Conservation (phyloP, 352 stramenopile species). For the Albugo laibachii region DNA sequence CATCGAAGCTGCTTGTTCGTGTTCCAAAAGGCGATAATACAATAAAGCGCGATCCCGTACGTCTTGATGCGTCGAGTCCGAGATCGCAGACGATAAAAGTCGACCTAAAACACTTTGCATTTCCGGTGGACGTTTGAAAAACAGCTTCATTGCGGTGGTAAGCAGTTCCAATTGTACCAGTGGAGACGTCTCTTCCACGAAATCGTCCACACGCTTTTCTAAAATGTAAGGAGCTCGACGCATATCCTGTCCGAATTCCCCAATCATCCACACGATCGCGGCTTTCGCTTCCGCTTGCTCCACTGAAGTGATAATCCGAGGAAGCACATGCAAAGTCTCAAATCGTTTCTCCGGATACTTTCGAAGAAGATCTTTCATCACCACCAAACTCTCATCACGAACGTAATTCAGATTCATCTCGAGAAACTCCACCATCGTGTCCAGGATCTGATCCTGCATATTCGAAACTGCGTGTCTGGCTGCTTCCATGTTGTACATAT, state of each 20-base stretch:
- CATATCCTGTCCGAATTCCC: conserved; percentile 89
- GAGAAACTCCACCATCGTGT: conserved; percentile 92
- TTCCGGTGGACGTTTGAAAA: conserved; percentile 96
- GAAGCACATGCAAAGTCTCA: conserved; percentile 76
- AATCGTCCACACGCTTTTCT: conserved; percentile 89
- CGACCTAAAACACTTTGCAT: conserved; percentile 94
- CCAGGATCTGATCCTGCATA: conserved; percentile 75
- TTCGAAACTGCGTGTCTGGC: conserved; percentile 37
- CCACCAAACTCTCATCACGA: conserved; percentile 88
- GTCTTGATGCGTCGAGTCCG: conserved; percentile 90
- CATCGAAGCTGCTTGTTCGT: conserved; percentile 82
- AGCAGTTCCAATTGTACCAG: conserved; percentile 89
- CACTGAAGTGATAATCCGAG: conserved; percentile 51
- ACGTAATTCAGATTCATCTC: conserved; percentile 95
- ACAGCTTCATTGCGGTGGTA: conserved; percentile 92
- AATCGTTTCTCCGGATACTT: conserved; percentile 90
- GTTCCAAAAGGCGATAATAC: conserved; percentile 92
- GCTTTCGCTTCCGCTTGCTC: conserved; percentile 79
- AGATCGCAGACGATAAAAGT: conserved; percentile 84
- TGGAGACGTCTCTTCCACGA: conserved; percentile 76
- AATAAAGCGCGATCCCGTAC: conserved; percentile 93
- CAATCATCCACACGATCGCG: conserved; percentile 91
- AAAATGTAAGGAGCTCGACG: conserved; percentile 91
- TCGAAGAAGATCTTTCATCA: conserved; percentile 90
- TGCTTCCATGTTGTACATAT: conserved; percentile 36